phyloP scores from a whole-genome alignment of 371 early-diverging fungal species.

The Rhizomucor miehei region DNA sequence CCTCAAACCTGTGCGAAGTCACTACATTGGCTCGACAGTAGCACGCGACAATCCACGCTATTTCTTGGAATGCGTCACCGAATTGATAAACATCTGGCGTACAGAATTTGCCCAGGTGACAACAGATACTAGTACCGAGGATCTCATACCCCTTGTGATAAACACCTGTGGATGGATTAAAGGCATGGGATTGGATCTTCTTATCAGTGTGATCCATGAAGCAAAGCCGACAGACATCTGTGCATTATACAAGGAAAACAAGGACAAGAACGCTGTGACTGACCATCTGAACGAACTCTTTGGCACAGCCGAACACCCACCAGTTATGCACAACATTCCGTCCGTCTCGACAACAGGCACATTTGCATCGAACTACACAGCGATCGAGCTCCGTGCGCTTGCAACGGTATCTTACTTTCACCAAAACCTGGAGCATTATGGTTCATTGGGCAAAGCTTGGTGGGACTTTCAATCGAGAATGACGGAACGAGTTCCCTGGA shows the following conservation, averaged over 20 bases:
- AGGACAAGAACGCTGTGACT: not conserved
- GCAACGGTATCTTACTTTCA: slow-evolving; percentile 48
- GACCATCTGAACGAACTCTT: slow-evolving; percentile 37
- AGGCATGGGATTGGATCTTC: slow-evolving; percentile 71
- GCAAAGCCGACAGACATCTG: slow-evolving; percentile 56
- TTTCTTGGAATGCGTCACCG: slow-evolving; percentile 59
- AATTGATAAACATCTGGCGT: slow-evolving; percentile 54
- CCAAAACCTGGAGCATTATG: slow-evolving; percentile 10
- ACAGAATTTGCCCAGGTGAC: slow-evolving; percentile 24
- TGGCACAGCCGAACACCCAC: not conserved
- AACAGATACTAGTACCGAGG: slow-evolving; percentile 4
- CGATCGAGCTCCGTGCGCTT: slow-evolving; percentile 56
- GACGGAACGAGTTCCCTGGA: slow-evolving; percentile 55
- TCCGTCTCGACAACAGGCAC: slow-evolving; percentile 1
- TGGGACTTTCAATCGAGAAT: slow-evolving; percentile 62
- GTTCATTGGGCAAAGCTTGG: slow-evolving; percentile 11
- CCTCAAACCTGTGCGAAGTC: slow-evolving; percentile 50
- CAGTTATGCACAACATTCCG: not conserved
- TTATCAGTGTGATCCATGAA: slow-evolving; percentile 53
- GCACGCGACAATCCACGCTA: slow-evolving; percentile 68
- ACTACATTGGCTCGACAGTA: slow-evolving; percentile 65
- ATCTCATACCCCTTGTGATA: slow-evolving; percentile 66
- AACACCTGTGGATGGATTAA: slow-evolving; percentile 87
- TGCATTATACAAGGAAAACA: slow-evolving; percentile 19
- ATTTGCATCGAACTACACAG: slow-evolving; percentile 42